phyloP scores from a whole-genome alignment of 805 yeast genomes.

The Zygotorulaspora chibaensis region DNA sequence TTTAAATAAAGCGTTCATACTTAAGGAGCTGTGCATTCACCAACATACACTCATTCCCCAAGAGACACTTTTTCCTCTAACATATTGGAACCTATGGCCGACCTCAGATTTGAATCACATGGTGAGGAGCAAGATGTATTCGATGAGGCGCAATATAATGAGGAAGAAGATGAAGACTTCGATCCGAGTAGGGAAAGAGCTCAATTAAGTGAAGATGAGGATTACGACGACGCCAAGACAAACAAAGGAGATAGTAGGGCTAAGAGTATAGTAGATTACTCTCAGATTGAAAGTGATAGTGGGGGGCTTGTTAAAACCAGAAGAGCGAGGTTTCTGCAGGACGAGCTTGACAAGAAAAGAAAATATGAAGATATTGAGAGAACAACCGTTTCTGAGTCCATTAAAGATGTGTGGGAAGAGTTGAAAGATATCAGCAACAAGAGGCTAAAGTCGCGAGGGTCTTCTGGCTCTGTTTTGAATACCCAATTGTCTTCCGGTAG shows the following conservation, averaged over 20 bases:
- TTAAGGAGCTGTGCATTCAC: too few species aligned
- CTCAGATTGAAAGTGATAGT: constrained; percentile 48
- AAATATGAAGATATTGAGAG: constrained; percentile 32
- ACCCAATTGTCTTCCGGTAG: constrained; percentile 10
- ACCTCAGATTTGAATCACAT: background rate
- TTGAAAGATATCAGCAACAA: constrained; percentile 39
- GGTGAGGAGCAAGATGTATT: constrained; percentile 17
- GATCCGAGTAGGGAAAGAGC: constrained; percentile 36
- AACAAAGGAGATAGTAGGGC: constrained; percentile 29
- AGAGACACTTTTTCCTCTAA: too few species aligned
- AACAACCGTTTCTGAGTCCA: constrained; percentile 36
- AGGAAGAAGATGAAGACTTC: constrained; percentile 40
- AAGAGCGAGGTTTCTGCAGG: constrained; percentile 50
- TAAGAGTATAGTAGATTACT: constrained; percentile 36
- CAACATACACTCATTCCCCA: too few species aligned
- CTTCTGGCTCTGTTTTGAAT: constrained; percentile 27
- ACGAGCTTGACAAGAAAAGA: constrained; percentile 24
- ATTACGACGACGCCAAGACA: constrained; percentile 30
- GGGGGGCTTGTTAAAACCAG: constrained; percentile 73
- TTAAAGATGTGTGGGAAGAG: constrained; percentile 52
- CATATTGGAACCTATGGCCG: background rate
- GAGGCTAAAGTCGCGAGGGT: constrained; percentile 23
- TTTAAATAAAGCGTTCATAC: too few species aligned
- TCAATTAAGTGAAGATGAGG: constrained; percentile 35
- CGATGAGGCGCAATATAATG: constrained; percentile 31